A percentile compares a stretch with the other conserved stretches of the same genome.
phyloP scores from a whole-genome alignment of 768 basidiomycete species.

The Kwoniella shandongensis region DNA sequence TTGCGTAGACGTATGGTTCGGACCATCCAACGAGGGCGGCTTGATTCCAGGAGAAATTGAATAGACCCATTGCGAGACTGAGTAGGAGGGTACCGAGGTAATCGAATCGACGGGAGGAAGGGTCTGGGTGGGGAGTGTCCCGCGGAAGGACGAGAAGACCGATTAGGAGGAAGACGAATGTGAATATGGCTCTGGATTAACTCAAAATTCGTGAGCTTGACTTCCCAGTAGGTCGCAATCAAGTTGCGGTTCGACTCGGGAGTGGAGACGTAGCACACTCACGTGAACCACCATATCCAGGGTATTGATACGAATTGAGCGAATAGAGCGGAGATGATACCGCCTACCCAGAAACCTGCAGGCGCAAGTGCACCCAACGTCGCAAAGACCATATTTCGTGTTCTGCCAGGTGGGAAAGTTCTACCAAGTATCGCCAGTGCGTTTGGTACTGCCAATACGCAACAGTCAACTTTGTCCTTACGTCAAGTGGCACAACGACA shows the following conservation, averaged over 20 bases:
- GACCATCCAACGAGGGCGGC: slow-evolving; percentile 34
- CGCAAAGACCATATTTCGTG: slow-evolving; percentile 34
- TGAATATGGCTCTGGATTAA: slow-evolving; percentile 20
- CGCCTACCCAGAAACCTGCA: slow-evolving; percentile 34
- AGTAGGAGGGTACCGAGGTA: slow-evolving; percentile 30
- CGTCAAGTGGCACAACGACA: not conserved
- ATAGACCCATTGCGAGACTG: slow-evolving; percentile 30
- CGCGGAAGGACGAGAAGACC: slow-evolving; percentile 18
- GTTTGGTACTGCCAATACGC: slow-evolving; percentile 28
- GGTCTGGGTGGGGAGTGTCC: slow-evolving; percentile 1
- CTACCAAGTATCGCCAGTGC: slow-evolving; percentile 36
- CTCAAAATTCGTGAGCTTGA: too few relatives aligned
- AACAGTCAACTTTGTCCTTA: too few relatives aligned
- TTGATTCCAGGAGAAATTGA: slow-evolving; percentile 47
- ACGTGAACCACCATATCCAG: slow-evolving; percentile 37
- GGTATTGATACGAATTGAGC: slow-evolving; percentile 8
- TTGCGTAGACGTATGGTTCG: slow-evolving; percentile 28
- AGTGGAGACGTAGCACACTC: slow-evolving; percentile 10
- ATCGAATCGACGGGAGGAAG: slow-evolving; percentile 19
- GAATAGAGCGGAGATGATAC: slow-evolving; percentile 25
- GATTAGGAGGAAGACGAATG: slow-evolving; percentile 16
- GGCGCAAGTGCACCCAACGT: slow-evolving; percentile 35
- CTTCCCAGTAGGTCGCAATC: too few relatives aligned
- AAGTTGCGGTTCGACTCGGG: too few relatives aligned
- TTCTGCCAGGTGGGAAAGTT: slow-evolving; percentile 31